These are phyloP conservation scores for Diaporthe destruens DNA, from an alignment of 2,329 filamentous ascomycete species.

Conservation along the genomic window DNA sequence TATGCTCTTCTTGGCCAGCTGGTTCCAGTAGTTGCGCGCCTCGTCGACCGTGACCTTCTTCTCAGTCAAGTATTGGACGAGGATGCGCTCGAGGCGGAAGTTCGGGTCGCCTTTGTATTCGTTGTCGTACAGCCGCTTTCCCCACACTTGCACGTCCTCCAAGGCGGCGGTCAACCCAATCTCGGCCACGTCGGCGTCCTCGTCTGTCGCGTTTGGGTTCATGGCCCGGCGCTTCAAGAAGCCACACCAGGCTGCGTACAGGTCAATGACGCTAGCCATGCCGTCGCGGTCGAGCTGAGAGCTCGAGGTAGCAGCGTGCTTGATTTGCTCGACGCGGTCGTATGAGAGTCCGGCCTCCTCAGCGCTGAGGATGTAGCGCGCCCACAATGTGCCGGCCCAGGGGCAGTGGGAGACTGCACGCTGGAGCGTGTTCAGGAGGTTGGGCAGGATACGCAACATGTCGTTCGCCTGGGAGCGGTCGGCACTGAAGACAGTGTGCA, in stretches of 20 bases:
- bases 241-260: conserved; percentile 94
- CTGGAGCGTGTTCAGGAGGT: conserved; percentile 78
- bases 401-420: conserved; percentile 91
- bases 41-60: conserved; percentile 82
- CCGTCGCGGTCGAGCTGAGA: conserved; percentile 87
- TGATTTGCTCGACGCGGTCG: conserved; percentile 86
- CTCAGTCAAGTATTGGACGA: conserved; percentile 91
- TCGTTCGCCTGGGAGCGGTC: conserved; percentile 56
- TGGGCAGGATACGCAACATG: conserved; percentile 55
- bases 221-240: conserved; percentile 91
- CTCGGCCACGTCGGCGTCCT: conserved; percentile 90
- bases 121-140: conserved; percentile 78
- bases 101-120: conserved; percentile 88
- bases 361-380: conserved; percentile 85
- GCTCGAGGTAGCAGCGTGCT: conserved; percentile 90
- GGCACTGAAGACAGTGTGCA: conserved; percentile 52
- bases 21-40: conserved; percentile 83
- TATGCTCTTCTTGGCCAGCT: conserved; percentile 72
- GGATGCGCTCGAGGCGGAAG: conserved; percentile 90
- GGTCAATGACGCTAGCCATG: conserved; percentile 88
- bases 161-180: conserved; percentile 88
- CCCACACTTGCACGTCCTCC: conserved; percentile 85
- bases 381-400: conserved; percentile 93
- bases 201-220: conserved; percentile 77
- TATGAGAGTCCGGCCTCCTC: conserved; percentile 84